phyloP scores from a whole-genome alignment of 148 eudicot genomes.

The Cornus controversa region DNA sequence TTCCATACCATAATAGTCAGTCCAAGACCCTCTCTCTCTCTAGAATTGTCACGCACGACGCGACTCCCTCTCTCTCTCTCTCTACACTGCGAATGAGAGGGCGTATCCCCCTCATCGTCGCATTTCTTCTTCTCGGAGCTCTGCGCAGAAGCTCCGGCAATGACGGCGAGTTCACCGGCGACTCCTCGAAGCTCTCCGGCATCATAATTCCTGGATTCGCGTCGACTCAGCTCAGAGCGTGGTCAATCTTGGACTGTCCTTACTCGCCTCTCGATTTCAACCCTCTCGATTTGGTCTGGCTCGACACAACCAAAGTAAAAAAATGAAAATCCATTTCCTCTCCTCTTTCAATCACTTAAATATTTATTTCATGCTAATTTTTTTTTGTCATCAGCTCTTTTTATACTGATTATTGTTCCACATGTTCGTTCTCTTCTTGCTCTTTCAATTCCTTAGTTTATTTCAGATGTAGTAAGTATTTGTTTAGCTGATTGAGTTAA shows the following conservation, averaged over 20 bases:
- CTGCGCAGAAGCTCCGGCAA: conserved; percentile 22
- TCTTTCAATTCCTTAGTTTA: neutral
- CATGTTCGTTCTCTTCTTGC: neutral
- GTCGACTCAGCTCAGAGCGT: conserved; percentile 91
- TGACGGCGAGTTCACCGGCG: conserved; percentile 42
- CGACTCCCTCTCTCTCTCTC: neutral
- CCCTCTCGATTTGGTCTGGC: conserved; percentile 99
- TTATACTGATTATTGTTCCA: neutral
- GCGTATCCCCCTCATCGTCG: conserved; percentile 14
- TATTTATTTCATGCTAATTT: neutral
- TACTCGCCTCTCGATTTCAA: conserved; percentile 94
- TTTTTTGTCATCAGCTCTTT: neutral
- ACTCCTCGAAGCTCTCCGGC: conserved; percentile 62
- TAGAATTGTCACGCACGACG: neutral
- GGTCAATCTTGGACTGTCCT: conserved; percentile 96
- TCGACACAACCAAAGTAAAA: conserved; percentile 80
- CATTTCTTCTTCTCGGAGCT: conserved; percentile 26
- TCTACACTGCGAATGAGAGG: conserved; percentile 37
- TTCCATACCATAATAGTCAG: neutral
- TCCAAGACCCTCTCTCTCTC: neutral
- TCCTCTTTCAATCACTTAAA: neutral
- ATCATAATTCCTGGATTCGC: conserved; percentile 95
- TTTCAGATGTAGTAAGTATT: neutral
- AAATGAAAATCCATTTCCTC: neutral
- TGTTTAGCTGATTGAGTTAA: neutral